Base-by-base conservation (phyloP, 768 basidiomycete genomes). In the Dioszegia aurantiaca region DNA sequence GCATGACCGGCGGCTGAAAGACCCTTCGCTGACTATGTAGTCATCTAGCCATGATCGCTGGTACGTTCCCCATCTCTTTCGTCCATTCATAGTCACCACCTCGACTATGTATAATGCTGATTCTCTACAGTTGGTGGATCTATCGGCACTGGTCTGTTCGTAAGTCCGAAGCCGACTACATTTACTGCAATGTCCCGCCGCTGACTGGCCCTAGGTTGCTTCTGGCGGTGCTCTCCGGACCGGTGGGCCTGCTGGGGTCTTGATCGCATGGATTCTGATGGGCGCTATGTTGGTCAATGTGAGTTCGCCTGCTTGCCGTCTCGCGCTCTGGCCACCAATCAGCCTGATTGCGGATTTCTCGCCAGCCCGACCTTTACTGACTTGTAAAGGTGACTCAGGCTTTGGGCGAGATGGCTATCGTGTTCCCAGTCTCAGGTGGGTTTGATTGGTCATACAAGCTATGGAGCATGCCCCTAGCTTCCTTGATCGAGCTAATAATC, bases 241-340 rank as follows among this genome's bases (percentile, higher is more conserved):
- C 69, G 90, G 90, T 10, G 90, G 90, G 6, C 89, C 90, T 2
- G 90, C 87, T 3, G 90, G 87, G 77, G 86, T 92, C 77, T 80
- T 93, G 23, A 84, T 93, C n/a, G 87, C 87, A 74, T 92, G 91
- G 73, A 78, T 80, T 39, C 67, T 89, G 60, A 82, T 90, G 58
- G 89, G 88, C 59, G 80, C 83, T 23, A 84, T 85, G 73, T 82
- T 84, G 26, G 84, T 83, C 69, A 77, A 81, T 37, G 60, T 62
- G 56, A 58, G 56, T 30, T 49, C 14, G 14, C 33, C 14, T 14
- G 33, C n/a, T n/a, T n/a, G n/a, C n/a, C n/a, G n/a, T n/a, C n/a
- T n/a, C n/a, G n/a, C n/a, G n/a, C n/a, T n/a, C n/a, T n/a, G n/a
- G n/a, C n/a, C n/a, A n/a, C n/a, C n/a, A n/a, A n/a, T n/a, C n/a